Evolutionary conservation across 1,284 basidiomycete species (phyloP).

Genomic region (Ustilago trichophora): DNA sequence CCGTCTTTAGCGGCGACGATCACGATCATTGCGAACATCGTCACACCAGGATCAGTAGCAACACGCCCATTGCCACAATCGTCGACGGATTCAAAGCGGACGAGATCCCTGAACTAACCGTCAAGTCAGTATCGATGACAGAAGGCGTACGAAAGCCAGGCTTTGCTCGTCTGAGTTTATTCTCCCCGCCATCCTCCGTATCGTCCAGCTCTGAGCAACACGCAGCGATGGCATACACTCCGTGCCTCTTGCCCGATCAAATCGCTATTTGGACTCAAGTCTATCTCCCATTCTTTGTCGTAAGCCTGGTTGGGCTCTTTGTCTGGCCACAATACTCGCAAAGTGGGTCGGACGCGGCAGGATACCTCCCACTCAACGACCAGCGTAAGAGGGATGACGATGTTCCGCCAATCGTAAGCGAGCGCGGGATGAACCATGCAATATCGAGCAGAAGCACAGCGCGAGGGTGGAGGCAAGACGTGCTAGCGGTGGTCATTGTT

Average conservation of each 20-base stretch:
- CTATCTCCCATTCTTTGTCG: conserved; percentile 42
- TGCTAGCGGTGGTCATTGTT: conserved; percentile 30
- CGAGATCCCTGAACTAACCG: conserved; percentile 52
- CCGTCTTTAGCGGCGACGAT: conserved; percentile 58
- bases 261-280: conserved; percentile 49
- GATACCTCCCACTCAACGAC: conserved; percentile 16
- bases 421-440: neutral
- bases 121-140: conserved; percentile 60
- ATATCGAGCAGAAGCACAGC: neutral
- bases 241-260: conserved; percentile 57
- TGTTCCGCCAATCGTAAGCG: conserved; percentile 4
- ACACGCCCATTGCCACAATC: neutral
- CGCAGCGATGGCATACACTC: conserved; percentile 35
- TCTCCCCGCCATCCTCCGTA: conserved; percentile 4
- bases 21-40: conserved; percentile 60
- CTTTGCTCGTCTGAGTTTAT: conserved; percentile 51
- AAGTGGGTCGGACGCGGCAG: neutral
- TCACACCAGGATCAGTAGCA: conserved; percentile 20
- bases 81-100: conserved; percentile 28
- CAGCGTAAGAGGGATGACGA: conserved; percentile 30
- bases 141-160: conserved; percentile 55
- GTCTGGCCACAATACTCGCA: conserved; percentile 12
- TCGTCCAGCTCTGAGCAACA: neutral
- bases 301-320: conserved; percentile 18
- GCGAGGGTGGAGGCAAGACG: conserved; percentile 18